A percentile compares a stretch with the other conserved stretches of the same genome.
Conservation (phyloP, 768 basidiomycete species). For the Amanita thiersii region DNA sequence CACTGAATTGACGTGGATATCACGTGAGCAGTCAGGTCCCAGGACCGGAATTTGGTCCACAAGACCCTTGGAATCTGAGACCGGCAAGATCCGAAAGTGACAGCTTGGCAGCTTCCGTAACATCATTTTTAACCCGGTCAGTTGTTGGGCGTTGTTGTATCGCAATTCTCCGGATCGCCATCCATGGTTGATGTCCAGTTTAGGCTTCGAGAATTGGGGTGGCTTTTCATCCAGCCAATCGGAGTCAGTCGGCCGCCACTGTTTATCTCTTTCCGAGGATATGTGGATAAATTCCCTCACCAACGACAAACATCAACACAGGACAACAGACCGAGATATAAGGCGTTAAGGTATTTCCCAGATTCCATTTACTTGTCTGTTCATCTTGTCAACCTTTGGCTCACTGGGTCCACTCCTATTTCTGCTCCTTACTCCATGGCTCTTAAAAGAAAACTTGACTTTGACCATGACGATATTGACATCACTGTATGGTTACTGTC, state of each 20-base stretch:
- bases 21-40: background rate
- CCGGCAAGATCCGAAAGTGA: too few species aligned
- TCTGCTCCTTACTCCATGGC: constrained; percentile 36
- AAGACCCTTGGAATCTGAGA: too few species aligned
- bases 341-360: constrained; percentile 11
- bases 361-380: constrained; percentile 12
- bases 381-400: constrained; percentile 10
- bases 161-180: too few species aligned
- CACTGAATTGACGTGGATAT: too few species aligned
- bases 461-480: constrained; percentile 45
- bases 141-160: too few species aligned
- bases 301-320: constrained; percentile 10
- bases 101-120: too few species aligned
- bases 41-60: too few species aligned
- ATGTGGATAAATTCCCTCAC: constrained; percentile 5
- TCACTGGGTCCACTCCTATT: constrained; percentile 4
- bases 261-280: constrained; percentile 10
- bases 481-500: constrained; percentile 31
- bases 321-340: constrained; percentile 9
- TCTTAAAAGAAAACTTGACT: constrained; percentile 68
- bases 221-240: constrained; percentile 18
- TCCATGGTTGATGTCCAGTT: constrained; percentile 1
- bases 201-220: constrained; percentile 17
- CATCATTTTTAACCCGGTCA: too few species aligned
- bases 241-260: constrained; percentile 15